Evolutionary conservation across 495 filamentous ascomycete species (phyloP), one percentile per base, ranked within the genome.

Genomic region (Penicillium steckii): DNA sequence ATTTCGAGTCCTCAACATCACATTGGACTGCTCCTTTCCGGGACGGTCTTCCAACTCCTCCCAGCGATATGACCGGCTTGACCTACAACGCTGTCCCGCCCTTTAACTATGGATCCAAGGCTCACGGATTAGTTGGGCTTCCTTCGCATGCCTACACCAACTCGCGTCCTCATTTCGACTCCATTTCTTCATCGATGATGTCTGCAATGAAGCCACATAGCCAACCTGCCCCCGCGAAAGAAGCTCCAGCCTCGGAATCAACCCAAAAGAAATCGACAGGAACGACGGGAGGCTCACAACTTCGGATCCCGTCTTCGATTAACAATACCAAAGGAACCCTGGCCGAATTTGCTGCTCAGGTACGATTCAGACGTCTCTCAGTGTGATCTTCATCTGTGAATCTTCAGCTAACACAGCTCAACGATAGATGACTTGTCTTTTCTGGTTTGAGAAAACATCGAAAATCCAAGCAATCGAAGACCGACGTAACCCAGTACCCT

Each of bases 391-490:
- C 10, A 7, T 17, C 17, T 17, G n/a, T 29, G 17, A 44, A 30
- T 9, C 6, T 26, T 26, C n/a, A 41, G 48, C 50, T 57, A 41
- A 53, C 48, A n/a, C 45, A 13, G 18, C 13, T 3, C 25, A 44
- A 23, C 4, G 29, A 7, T 56, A 97, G 88, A 87, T 97, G 70
- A 95, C 94, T 1, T 96, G 93, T 60, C 77, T 99, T 24, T 97
- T 99, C 74, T 99, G 95, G 95, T 99, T 97, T 62, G 95, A 97
- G 66, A 87, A 85, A n/a, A 85, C 87, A 6, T 75, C 85, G 15
- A 86, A 87, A 35, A 73, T 97, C 13, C 81, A 85, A 50, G 71
- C 76, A 44, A 86, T 94, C 40, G 89, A 93, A 65, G 81, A 87
- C 18, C 75, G 82, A 12, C 71, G 71, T n/a, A 65, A 72, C 64